Evolutionary conservation across 225 moss, liverwort and hornwort genomes (phyloP), one percentile per base, ranked within the genome.

Genomic region (Rhytidiadelphus loreus): DNA sequence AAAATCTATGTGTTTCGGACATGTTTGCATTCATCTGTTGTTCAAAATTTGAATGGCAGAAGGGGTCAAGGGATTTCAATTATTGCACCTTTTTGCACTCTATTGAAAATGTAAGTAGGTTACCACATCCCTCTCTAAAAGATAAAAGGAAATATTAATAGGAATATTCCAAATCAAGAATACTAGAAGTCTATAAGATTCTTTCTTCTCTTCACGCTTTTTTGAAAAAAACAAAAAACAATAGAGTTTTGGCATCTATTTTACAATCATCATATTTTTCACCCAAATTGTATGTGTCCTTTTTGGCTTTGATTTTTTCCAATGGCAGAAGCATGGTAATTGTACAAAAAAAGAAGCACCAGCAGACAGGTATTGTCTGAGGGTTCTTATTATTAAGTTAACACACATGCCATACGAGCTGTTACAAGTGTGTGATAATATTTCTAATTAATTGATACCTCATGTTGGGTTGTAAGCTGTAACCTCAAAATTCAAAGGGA

Each of bases 21-120:
- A 46, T 48, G 2, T 11, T 74, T 48, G 12, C 2, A 0, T 48
- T 48, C 2, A 12, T 32, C 0, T 2, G 1, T 72, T 29, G 17
- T 70, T 25, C 25, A 25, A 28, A 72, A 28, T 28, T 16, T 16
- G 15, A 25, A 25, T n/a, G n/a, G n/a, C n/a, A n/a, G n/a, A n/a
- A n/a, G n/a, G n/a, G n/a, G n/a, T n/a, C n/a, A n/a, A n/a, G n/a
- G n/a, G n/a, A n/a, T n/a, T n/a, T n/a, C n/a, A n/a, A n/a, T n/a
- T n/a, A n/a, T n/a, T n/a, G n/a, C n/a, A n/a, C n/a, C n/a, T n/a
- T n/a, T n/a, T n/a, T n/a, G n/a, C n/a, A n/a, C n/a, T n/a, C n/a
- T n/a, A n/a, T n/a, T n/a, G n/a, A n/a, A n/a, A n/a, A n/a, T n/a
- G n/a, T n/a, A n/a, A n/a, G n/a, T n/a, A 50, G 11, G 2, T 43